Conservation (phyloP, 345 rosid species). For the Hirschfeldia incana region DNA sequence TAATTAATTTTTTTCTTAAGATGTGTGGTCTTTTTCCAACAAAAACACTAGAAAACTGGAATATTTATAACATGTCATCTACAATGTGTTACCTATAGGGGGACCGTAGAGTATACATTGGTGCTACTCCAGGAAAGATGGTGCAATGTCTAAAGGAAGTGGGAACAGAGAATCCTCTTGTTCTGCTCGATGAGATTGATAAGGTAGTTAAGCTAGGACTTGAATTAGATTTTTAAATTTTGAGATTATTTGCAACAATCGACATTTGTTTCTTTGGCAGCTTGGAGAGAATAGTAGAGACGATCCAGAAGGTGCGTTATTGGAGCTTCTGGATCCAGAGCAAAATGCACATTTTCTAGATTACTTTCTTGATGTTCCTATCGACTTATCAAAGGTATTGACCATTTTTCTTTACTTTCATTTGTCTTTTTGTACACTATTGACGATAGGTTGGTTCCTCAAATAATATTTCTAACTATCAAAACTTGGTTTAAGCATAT, state of each 20-base stretch:
- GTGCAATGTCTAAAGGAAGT: neutral
- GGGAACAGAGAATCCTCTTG: neutral
- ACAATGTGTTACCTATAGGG: neutral
- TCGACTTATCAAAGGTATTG: neutral
- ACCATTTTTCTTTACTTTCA: neutral
- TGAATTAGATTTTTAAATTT: neutral
- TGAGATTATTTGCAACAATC: neutral
- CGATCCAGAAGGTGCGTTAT: neutral
- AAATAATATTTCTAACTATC: neutral
- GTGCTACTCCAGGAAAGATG: neutral
- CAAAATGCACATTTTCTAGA: neutral
- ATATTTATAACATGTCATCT: neutral
- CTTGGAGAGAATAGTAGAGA: neutral
- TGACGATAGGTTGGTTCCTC: neutral
- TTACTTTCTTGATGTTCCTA: neutral
- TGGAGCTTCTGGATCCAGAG: neutral
- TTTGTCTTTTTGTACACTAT: neutral
- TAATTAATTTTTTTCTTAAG: no score
- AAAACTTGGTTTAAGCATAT: neutral
- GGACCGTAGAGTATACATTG: neutral
- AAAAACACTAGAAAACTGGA: neutral
- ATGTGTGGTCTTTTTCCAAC: neutral
- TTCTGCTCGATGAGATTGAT: neutral
- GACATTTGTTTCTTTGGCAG: neutral
- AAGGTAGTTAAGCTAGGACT: neutral